Conservation (phyloP, 345 rosid genomes). For the Kernera saxatilis region DNA sequence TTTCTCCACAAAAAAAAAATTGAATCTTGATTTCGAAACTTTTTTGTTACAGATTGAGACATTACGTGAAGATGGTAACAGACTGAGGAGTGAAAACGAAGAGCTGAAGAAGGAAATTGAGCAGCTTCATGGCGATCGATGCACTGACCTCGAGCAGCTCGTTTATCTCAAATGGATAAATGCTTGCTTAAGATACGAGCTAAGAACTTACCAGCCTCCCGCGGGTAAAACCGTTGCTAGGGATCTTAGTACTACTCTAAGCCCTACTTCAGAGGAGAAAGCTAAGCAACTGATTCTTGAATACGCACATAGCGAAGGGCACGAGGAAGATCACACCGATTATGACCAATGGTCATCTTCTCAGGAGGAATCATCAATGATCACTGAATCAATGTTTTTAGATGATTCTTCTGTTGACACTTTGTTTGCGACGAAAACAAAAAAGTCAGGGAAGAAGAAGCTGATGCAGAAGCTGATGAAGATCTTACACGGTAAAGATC, state of each 20-base stretch:
- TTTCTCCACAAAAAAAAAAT: background rate
- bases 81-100: conserved; percentile 50
- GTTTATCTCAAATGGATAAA: conserved; percentile 92
- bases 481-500: conserved; percentile 68
- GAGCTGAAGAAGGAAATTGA: conserved; percentile 51
- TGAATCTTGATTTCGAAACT: background rate
- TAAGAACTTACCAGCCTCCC: conserved; percentile 61
- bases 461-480: conserved; percentile 57
- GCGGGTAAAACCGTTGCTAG: conserved; percentile 71
- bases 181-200: conserved; percentile 82
- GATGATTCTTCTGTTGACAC: conserved; percentile 53
- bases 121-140: conserved; percentile 63
- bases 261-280: conserved; percentile 70
- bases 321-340: conserved; percentile 43
- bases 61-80: conserved; percentile 39
- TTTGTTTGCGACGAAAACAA: conserved; percentile 29
- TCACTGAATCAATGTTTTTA: conserved; percentile 44
- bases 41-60: conserved; percentile 44
- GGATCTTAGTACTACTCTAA: conserved; percentile 73
- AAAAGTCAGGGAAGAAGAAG: conserved; percentile 40
- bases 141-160: conserved; percentile 61
- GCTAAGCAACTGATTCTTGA: conserved; percentile 82
- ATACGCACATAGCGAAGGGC: conserved; percentile 55
- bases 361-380: conserved; percentile 36
- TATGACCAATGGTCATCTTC: conserved; percentile 62